Evolutionary conservation across 352 stramenopile genomes (phyloP), one percentile per base, ranked within the genome.

Genomic region (Blastocystis sp.): DNA sequence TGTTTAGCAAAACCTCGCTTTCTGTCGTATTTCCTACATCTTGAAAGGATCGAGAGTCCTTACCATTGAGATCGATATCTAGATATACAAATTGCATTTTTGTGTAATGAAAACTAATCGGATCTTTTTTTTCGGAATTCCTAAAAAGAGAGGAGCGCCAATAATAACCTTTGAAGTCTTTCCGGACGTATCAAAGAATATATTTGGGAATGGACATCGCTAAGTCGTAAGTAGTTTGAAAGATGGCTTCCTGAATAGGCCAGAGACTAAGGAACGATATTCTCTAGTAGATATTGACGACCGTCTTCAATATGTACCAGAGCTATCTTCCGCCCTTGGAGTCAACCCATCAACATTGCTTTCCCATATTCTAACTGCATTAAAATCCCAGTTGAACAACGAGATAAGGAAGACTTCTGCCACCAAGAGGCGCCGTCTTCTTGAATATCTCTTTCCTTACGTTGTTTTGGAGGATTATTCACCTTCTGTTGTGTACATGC

Each of bases 21-120:
- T 59, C 47, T 37, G 43, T 30, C 20, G 7, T n/a, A 43, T 45
- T 41, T 73, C 24, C 63, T 37, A 11, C 8, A 18, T 64, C 11
- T 63, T 20, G 59, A 13, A 62, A 62, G 30, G 8, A 30, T 41
- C 47, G 37, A 41, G 26, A 45, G 43, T 7, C n/a, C 11, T 54
- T 50, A 85, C 73, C 18, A 18, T 69, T 50, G 5, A 45, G 30
- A 69, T 62, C 34, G 5, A 85, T n/a, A 85, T 85, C 73, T 11
- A 85, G 30, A 50, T 85, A 85, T n/a, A 85, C 73, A 24, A 85
- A 68, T 30, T 85, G 47, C 73, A 85, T 85, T 59, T 59, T 59
- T 59, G 50, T 59, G 30, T 59, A 59, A 13, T 13, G 50, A 59
- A n/a, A 3, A n/a, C 50, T 1, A n/a, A 59, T n/a, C 50, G 13